These are phyloP conservation scores for Talaromyces marneffei DNA, from an alignment of 2,329 filamentous ascomycete genomes.

Conservation along the genomic window DNA sequence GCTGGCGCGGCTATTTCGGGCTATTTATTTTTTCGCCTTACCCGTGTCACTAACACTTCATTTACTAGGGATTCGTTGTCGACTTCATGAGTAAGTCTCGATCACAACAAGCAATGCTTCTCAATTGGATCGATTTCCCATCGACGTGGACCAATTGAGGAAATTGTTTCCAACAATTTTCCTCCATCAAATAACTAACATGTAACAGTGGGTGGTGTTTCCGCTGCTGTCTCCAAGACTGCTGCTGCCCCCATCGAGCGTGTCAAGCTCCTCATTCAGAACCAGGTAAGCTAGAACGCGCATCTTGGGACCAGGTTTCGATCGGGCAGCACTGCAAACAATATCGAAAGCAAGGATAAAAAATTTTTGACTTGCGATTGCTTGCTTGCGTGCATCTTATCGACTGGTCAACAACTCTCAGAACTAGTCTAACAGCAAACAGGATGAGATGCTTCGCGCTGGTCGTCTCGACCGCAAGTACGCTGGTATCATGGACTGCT, in stretches of 20 bases:
- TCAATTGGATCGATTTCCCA: neutral
- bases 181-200: neutral
- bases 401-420: neutral
- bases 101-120: neutral
- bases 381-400: neutral
- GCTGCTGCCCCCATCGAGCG: constrained; percentile 99
- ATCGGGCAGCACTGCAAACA: neutral
- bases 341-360: neutral
- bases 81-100: constrained; percentile 93
- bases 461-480: constrained; percentile 98
- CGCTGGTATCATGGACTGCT: constrained; percentile 89
- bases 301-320: too few relatives aligned
- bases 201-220: constrained; percentile 92
- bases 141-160: neutral
- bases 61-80: constrained; percentile 75
- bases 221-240: constrained; percentile 99
- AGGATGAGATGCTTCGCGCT: constrained; percentile 99
- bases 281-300: constrained; percentile 71
- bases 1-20: constrained; percentile 1
- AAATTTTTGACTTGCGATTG: neutral
- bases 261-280: constrained; percentile 99
- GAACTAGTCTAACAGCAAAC: constrained; percentile 20
- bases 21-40: neutral
- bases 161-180: neutral
- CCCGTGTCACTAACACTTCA: constrained; percentile 27